phyloP scores from a whole-genome alignment of 306 rosid species.

The Hippophae rhamnoides region DNA sequence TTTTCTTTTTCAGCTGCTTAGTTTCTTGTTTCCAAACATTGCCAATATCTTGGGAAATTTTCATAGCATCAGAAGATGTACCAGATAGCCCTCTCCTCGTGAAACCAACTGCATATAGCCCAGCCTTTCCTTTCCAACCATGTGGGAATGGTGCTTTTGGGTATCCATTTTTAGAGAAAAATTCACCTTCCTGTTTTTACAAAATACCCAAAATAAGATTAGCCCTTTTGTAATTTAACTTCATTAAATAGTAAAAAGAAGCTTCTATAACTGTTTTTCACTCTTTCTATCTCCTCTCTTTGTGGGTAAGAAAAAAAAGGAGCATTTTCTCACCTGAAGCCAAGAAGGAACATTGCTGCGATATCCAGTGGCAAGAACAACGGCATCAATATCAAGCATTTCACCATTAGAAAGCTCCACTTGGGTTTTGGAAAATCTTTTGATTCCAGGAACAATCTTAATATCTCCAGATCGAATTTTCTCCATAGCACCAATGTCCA shows the following conservation, averaged over 20 bases:
- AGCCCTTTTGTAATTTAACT: conserved; percentile 7
- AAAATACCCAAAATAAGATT: conserved; percentile 19
- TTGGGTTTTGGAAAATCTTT: conserved; percentile 26
- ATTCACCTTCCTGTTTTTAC: conserved; percentile 61
- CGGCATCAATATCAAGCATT: conserved; percentile 44
- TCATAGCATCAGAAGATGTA: conserved; percentile 64
- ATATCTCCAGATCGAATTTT: conserved; percentile 79
- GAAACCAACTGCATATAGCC: conserved; percentile 90
- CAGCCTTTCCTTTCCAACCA: conserved; percentile 83
- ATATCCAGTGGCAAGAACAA: conserved; percentile 80
- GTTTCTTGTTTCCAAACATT: conserved; percentile 65
- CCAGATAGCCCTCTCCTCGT: conserved; percentile 95
- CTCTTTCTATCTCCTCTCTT: too few species aligned
- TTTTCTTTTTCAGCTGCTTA: conserved; percentile 36
- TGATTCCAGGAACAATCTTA: conserved; percentile 58
- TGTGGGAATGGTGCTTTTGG: conserved; percentile 71
- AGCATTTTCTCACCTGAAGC: conserved; percentile 70
- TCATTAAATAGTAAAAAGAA: too few species aligned
- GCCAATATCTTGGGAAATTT: conserved; percentile 68
- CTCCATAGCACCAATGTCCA: conserved; percentile 71
- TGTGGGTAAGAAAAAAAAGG: too few species aligned
- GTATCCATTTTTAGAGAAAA: conserved; percentile 69
- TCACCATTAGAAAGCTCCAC: conserved; percentile 61
- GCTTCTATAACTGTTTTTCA: too few species aligned
- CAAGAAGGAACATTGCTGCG: conserved; percentile 95